Percentiles rank a stretch among this genome's conserved stretches.
phyloP scores from a whole-genome alignment of 257 asterid genomes.

The Solanum virginianum region DNA sequence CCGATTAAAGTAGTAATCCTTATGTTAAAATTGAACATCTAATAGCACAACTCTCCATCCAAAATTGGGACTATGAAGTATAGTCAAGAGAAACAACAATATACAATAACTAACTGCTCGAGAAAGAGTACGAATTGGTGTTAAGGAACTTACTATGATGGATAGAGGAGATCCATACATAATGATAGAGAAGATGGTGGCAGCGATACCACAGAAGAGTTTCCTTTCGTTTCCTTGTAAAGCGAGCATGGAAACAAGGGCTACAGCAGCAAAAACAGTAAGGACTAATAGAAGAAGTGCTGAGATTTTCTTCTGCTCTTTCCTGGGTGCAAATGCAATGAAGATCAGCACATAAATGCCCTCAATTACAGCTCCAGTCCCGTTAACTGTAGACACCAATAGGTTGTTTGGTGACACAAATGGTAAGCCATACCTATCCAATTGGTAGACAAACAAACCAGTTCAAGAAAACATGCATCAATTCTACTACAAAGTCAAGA shows the following conservation, averaged over 20 bases:
- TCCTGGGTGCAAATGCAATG: constrained; percentile 42
- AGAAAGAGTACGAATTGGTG: not conserved
- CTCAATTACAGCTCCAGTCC: constrained; percentile 62
- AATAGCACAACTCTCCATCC: not conserved
- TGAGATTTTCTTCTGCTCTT: constrained; percentile 45
- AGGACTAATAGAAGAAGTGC: constrained; percentile 33
- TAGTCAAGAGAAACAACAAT: not conserved
- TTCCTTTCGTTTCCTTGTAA: constrained; percentile 53
- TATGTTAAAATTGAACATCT: not conserved
- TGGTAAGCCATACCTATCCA: constrained; percentile 75
- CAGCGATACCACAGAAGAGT: constrained; percentile 58
- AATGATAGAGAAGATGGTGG: constrained; percentile 68
- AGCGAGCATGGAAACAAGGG: constrained; percentile 43
- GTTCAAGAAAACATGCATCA: not conserved
- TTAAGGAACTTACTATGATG: constrained; percentile 32
- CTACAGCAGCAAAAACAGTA: constrained; percentile 30
- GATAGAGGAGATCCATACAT: constrained; percentile 85
- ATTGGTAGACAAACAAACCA: not conserved
- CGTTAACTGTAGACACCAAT: constrained; percentile 59
- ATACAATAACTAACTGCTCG: not conserved
- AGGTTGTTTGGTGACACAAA: constrained; percentile 84
- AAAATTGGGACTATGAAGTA: not conserved
- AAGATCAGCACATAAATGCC: constrained; percentile 40
- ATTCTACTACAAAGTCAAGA: not conserved
- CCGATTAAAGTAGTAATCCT: not conserved